Percentiles rank a stretch among this genome's conserved stretches.
These are phyloP conservation scores for Yamadazyma ubonensis DNA, from an alignment of 805 yeast species.

Conservation along the genomic window DNA sequence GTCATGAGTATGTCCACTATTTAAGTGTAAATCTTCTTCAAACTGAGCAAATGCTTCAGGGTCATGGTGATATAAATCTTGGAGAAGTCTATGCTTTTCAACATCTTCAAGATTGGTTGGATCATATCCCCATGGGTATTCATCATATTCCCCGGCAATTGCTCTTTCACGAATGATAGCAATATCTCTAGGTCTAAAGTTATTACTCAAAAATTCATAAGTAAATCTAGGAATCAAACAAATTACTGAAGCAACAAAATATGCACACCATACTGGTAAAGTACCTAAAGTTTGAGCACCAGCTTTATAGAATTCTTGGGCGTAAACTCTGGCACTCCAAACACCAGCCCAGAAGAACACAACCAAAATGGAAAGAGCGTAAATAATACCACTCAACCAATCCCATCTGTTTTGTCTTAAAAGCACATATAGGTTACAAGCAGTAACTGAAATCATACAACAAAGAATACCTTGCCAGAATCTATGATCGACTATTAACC, in stretches of 20 bases:
- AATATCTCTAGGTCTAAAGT: constrained; percentile 62
- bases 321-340: constrained; percentile 55
- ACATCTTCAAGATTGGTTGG: constrained; percentile 49
- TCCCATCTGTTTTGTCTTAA: constrained; percentile 78
- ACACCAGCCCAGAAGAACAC: constrained; percentile 79
- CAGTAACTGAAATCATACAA: constrained; percentile 57
- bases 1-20: constrained; percentile 4
- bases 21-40: constrained; percentile 24
- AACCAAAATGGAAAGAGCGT: constrained; percentile 53
- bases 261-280: constrained; percentile 61
- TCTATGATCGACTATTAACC: constrained; percentile 60
- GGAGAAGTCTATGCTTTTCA: constrained; percentile 36
- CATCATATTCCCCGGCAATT: constrained; percentile 49
- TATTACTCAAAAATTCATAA: constrained; percentile 47
- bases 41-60: constrained; percentile 35
- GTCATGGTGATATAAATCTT: constrained; percentile 31
- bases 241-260: constrained; percentile 52
- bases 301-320: constrained; percentile 62
- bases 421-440: constrained; percentile 66
- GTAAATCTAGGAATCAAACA: constrained; percentile 63
- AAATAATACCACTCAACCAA: constrained; percentile 57
- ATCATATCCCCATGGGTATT: constrained; percentile 50
- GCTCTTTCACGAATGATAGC: constrained; percentile 70
- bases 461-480: constrained; percentile 70
- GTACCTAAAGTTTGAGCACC: constrained; percentile 65